Conservation (phyloP, 139 green algal species). For the Tetradesmus lagerheimii region DNA sequence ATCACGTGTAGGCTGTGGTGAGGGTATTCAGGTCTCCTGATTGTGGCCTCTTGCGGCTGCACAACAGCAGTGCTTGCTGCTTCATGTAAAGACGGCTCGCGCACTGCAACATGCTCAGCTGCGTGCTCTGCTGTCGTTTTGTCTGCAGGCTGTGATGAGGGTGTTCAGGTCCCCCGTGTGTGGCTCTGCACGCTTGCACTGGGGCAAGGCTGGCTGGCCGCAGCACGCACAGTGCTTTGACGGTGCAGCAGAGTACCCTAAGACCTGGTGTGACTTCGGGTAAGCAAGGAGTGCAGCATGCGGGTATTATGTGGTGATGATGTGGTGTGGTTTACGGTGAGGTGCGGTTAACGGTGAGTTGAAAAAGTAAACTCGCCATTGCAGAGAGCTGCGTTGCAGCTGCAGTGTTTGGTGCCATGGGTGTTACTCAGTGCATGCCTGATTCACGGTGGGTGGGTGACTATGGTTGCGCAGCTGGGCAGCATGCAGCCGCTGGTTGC, state of each 20-base stretch:
- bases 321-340: too few relatives aligned
- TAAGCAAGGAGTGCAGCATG: too few relatives aligned
- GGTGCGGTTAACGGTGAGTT: too few relatives aligned
- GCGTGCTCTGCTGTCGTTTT: background rate
- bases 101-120: background rate
- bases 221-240: constrained; percentile 73
- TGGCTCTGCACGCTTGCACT: constrained; percentile 76
- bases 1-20: constrained; percentile 36
- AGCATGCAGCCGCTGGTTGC: too few relatives aligned
- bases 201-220: constrained; percentile 77
- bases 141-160: constrained; percentile 36
- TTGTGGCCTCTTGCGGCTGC: constrained; percentile 63
- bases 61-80: constrained; percentile 38
- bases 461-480: too few relatives aligned
- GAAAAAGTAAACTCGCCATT: too few relatives aligned
- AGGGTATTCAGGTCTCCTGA: constrained; percentile 39
- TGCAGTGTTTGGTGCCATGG: too few relatives aligned
- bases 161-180: constrained; percentile 49
- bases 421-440: too few relatives aligned
- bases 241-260: constrained; percentile 67
- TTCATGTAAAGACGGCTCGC: too few relatives aligned
- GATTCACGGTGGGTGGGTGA: too few relatives aligned
- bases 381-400: too few relatives aligned
- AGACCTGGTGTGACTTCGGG: constrained; percentile 89
- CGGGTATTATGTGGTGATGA: too few relatives aligned